Evolutionary conservation across 2,329 filamentous ascomycete genomes (phyloP), one percentile per base, ranked within the genome.

Genomic region (Fusarium nelsonii): DNA sequence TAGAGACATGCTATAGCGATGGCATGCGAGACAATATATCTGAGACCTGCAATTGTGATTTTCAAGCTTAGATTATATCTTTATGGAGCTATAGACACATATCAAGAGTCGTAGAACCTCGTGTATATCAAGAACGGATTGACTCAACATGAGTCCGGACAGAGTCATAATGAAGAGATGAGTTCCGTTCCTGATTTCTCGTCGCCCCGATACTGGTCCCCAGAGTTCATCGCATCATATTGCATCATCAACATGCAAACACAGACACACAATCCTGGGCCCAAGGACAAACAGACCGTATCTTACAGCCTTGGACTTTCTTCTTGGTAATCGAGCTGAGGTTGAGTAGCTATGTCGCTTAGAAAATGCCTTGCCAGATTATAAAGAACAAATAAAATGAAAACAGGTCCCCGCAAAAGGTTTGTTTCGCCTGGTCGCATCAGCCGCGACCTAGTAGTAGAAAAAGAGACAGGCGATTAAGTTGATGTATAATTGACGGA

Each of bases 291-390:
- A 30, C 36, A 58, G 33, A 36, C 30, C 16, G 23, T 18, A 45
- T 30, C 34, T 40, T 51, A 23, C 12, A 37, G 40, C 28, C 40
- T 58, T 44, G 16, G n/a, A 23, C 18, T 18, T 37, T 18, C 36
- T 20, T 40, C 16, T 8, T 16, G 39, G 26, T 23, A 18, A 45
- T 33, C 37, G 61, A 50, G 55, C 33, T 58, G 14, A 48, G 36
- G 37, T 26, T 63, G 48, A 45, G 34, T 12, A 23, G 23, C 23
- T 23, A 14, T 50, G 36, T 52, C 49, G 30, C 40, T 63, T 30
- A 41, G 61, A 74, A 67, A 74, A 74, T 58, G 72, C 72, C 72
- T 74, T 64, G 54, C 61, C 58, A 43, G 57, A 40, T 9, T 11
- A 40, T 37, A 37, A 39, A 51, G 12, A 23, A 58, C 33, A 40